Evolutionary conservation across 1,284 basidiomycete species (phyloP), one percentile per base, ranked within the genome.

Genomic region (Tilletia indica): DNA sequence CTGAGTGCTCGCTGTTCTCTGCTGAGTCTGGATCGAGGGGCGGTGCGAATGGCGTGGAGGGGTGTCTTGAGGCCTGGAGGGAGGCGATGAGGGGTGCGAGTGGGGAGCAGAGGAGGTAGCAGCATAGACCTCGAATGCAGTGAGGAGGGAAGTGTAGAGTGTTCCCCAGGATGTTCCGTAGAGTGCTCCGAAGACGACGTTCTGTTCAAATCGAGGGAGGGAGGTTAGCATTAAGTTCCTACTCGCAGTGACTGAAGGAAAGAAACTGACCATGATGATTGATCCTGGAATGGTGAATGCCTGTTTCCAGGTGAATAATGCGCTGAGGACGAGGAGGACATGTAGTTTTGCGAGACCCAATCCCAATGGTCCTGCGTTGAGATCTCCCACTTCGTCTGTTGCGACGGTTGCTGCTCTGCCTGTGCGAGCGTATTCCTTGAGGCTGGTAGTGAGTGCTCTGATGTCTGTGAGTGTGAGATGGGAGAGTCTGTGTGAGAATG

Each of bases 171-270:
- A 81, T 2, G 80, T 77, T 8, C 82, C 82, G 69, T 82, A 84
- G 77, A 83, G 81, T 2, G 82, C 82, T 21, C 82, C 82, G 61
- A 81, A 83, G 19, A 84, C 75, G 58, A 84, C 79, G 73, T 84
- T 84, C 51, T 54, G 16, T 54, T 31, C 2, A 31, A 31, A 1
- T 31, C 25, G 2, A 2, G 25, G 25, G 25, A 31, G 25, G 1
- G 25, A 31, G 25, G 25, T 1, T 31, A 31, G 25, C 25, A 31
- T 31, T 0, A 2, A 1, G 25, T 31, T 31, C 2, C 25, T 31
- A 31, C 0, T 31, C 25, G 25, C 25, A 39, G 34, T 11, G 19
- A 63, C 5, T 34, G 58, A 31, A 19, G 51, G 51, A 3, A 54
- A 8, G 42, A 54, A 54, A 54, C 51, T 54, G 19, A 54, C 51